Base-by-base conservation (phyloP, 1,284 basidiomycete genomes). In the Cryptococcus sp. region DNA sequence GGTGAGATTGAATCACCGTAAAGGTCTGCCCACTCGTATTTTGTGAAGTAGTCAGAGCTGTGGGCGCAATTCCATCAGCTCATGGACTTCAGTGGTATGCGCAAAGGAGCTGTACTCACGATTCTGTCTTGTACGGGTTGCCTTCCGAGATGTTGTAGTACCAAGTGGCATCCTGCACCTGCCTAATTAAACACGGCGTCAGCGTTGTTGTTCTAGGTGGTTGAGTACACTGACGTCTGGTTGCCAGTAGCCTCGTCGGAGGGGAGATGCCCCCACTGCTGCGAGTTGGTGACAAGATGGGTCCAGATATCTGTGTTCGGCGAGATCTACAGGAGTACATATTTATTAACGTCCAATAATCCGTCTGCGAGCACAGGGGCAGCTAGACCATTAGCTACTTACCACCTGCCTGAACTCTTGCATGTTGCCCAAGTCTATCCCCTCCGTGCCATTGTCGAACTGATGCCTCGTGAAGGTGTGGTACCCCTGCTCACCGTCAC, bases 141-240 rank as follows among this genome's bases (percentile, higher is more conserved):
- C 57, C 35, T 16, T 39, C 33, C 15, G 55, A 51, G 45, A 61
- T 57, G 20, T 56, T 61, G 18, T 64, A 55, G 50, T 71, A 70
- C 71, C 71, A 73, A 9, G 71, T 73, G 6, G 71, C 64, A 54
- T 73, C 71, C 52, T 73, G 71, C 2, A 70, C 71, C 5, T 63
- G 33, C 9, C 57, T 67, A 13, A 46, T 52, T 4, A 12, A 53
- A 15, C 20, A 58, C 55, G 0, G 50, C 35, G 45, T 55, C 43
- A 28, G 40, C 54, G 11, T 50, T 56, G 53, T 4, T 21, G 18
- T 15, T 13, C 18, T 37, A 33, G 28, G 4, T 4, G 28, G 28
- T 33, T n/a, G 9, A 42, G 8, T 6, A 52, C 39, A 36, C 33
- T n/a, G n/a, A 37, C n/a, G 42, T 42, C 16, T 51, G 37, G 21